These are phyloP conservation scores for Sarocladiaceae sp. DNA, from an alignment of 2,329 filamentous ascomycete genomes.

Conservation along the genomic window DNA sequence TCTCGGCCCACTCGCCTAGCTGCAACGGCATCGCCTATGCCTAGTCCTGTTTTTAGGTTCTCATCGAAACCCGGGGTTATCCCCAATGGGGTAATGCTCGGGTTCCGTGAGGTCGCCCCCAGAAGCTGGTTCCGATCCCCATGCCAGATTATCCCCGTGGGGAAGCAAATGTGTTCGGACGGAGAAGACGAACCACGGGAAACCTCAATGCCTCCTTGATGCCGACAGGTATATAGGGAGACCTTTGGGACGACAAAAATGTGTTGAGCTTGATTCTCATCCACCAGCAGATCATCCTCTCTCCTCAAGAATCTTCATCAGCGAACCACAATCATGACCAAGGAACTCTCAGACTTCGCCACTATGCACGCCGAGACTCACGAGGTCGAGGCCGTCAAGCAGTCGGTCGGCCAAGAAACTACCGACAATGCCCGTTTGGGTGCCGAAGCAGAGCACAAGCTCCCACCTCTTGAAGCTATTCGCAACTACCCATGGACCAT, in stretches of 20 bases:
- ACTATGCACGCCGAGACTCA: conserved; percentile 3
- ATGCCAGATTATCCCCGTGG: conserved; percentile 6
- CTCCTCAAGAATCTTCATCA: neutral
- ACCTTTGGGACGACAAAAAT: neutral
- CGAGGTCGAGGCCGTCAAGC: conserved; percentile 4
- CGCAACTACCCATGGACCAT: conserved; percentile 4
- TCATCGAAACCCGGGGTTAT: neutral
- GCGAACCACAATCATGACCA: conserved; percentile 1
- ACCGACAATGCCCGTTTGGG: conserved; percentile 7
- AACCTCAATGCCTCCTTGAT: neutral
- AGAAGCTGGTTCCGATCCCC: neutral
- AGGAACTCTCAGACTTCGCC: neutral
- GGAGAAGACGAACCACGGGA: neutral
- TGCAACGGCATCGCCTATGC: no score
- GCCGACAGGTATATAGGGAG: conserved; percentile 1
- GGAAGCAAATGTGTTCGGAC: neutral
- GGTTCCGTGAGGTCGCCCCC: neutral
- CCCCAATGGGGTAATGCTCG: conserved; percentile 9
- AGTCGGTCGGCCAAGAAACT: neutral
- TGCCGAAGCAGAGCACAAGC: conserved; percentile 4
- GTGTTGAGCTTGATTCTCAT: neutral
- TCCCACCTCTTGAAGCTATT: neutral
- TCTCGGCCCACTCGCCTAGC: no score
- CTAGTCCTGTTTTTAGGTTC: neutral
- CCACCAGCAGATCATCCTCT: conserved; percentile 1